Conservation (phyloP, 2,329 filamentous ascomycete genomes). For the Fusarium torreyae region DNA sequence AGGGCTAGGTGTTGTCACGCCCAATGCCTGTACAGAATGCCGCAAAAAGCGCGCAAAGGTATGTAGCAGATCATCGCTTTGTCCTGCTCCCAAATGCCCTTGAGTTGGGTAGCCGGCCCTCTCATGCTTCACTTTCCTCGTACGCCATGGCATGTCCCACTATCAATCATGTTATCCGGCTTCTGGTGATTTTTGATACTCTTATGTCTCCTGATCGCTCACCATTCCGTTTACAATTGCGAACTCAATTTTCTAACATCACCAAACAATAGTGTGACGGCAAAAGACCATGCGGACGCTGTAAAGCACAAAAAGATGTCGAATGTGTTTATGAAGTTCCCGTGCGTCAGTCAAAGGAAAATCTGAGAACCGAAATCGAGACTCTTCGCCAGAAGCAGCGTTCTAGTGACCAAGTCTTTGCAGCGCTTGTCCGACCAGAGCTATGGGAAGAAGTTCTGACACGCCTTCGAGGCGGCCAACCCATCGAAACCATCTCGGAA, state of each 20-base stretch:
- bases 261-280: slow-evolving; percentile 68
- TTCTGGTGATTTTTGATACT: background rate
- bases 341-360: slow-evolving; percentile 75
- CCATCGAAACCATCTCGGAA: slow-evolving; percentile 69
- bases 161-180: background rate
- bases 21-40: slow-evolving; percentile 74
- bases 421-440: slow-evolving; percentile 66
- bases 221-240: background rate
- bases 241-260: slow-evolving; percentile 29
- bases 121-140: slow-evolving; percentile 13
- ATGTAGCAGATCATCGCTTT: slow-evolving; percentile 32
- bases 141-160: background rate
- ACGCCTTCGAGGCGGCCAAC: slow-evolving; percentile 68
- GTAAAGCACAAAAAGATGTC: slow-evolving; percentile 67
- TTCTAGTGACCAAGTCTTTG: slow-evolving; percentile 69
- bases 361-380: slow-evolving; percentile 73
- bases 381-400: slow-evolving; percentile 68
- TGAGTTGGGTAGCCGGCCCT: background rate
- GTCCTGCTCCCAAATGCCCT: background rate
- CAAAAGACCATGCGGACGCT: slow-evolving; percentile 68
- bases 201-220: background rate
- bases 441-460: slow-evolving; percentile 69
- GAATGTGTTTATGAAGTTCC: slow-evolving; percentile 75
- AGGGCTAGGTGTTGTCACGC: slow-evolving; percentile 70
- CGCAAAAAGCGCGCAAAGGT: slow-evolving; percentile 75